Conservation (phyloP, 441 rosid genomes). For the Erodium trifolium region DNA sequence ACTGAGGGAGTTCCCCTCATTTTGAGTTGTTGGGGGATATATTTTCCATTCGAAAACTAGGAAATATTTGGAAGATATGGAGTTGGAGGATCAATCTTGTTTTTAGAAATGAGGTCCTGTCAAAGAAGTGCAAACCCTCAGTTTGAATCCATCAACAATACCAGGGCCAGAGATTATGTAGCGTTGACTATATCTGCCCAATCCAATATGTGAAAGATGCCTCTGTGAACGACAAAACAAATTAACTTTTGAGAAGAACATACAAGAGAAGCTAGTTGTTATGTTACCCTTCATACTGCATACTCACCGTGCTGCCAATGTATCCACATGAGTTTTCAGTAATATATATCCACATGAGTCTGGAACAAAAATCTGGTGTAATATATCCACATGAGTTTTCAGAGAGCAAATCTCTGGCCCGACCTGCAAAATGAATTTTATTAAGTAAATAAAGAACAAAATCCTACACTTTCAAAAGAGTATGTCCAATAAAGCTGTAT, state of each 20-base stretch:
- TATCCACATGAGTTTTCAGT: slow-evolving; percentile 14
- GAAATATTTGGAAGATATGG: background rate
- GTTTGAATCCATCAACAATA: slow-evolving; percentile 77
- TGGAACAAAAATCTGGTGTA: background rate
- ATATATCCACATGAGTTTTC: slow-evolving; percentile 90
- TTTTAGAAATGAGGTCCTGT: background rate
- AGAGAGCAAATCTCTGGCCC: slow-evolving; percentile 85
- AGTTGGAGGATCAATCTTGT: too few species aligned
- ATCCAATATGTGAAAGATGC: slow-evolving; percentile 68
- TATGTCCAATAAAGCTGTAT: too few species aligned
- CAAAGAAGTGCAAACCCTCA: slow-evolving; percentile 46
- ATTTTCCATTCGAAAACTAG: too few species aligned
- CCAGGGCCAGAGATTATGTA: slow-evolving; percentile 85
- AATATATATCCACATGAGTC: slow-evolving; percentile 5
- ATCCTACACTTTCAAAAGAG: too few species aligned
- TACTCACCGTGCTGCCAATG: slow-evolving; percentile 90
- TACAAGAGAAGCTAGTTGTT: slow-evolving; percentile 10
- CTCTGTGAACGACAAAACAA: slow-evolving; percentile 39
- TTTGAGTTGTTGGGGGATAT: too few species aligned
- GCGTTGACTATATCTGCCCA: slow-evolving; percentile 94
- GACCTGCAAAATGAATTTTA: slow-evolving; percentile 35
- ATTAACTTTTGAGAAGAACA: slow-evolving; percentile 2
- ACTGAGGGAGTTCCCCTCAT: too few species aligned
- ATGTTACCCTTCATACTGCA: slow-evolving; percentile 99
- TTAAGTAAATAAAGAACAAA: background rate